Percentiles rank a stretch among this genome's conserved stretches.
These are phyloP conservation scores for Melanopsichium pennsylvanicum DNA, from an alignment of 1,284 basidiomycete species.

Conservation along the genomic window DNA sequence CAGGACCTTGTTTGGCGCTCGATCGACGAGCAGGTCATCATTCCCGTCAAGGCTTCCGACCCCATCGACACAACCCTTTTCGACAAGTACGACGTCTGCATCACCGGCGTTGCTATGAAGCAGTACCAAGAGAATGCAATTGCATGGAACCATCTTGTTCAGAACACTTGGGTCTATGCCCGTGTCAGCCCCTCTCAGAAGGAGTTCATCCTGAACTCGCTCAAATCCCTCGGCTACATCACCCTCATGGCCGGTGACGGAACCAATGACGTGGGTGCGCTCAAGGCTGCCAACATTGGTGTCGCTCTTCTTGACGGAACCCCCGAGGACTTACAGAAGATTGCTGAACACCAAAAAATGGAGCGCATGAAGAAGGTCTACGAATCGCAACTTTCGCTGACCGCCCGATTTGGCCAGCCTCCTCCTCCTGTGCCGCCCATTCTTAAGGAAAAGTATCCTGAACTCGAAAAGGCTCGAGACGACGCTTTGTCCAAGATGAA, in stretches of 20 bases:
- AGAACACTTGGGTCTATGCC: slow-evolving; percentile 64
- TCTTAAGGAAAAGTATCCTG: slow-evolving; percentile 59
- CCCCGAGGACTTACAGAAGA: slow-evolving; percentile 62
- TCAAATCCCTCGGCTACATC: slow-evolving; percentile 62
- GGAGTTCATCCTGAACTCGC: slow-evolving; percentile 62
- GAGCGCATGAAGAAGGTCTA: slow-evolving; percentile 65
- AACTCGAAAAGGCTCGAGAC: slow-evolving; percentile 62
- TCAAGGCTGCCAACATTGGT: slow-evolving; percentile 65
- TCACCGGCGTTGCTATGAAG: slow-evolving; percentile 63
- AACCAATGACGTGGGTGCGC: slow-evolving; percentile 65
- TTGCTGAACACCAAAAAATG: slow-evolving; percentile 62
- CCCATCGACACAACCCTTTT: slow-evolving; percentile 60
- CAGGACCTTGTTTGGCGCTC: slow-evolving; percentile 60
- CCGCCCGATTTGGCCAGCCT: slow-evolving; percentile 53
- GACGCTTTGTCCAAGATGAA: slow-evolving; percentile 57
- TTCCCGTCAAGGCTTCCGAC: slow-evolving; percentile 50
- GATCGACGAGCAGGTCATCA: slow-evolving; percentile 55
- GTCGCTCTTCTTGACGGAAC: slow-evolving; percentile 64
- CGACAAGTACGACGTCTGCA: slow-evolving; percentile 63
- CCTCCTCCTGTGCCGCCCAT: slow-evolving; percentile 61
- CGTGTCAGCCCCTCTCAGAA: slow-evolving; percentile 65
- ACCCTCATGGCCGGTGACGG: slow-evolving; percentile 66
- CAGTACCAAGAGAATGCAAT: slow-evolving; percentile 53
- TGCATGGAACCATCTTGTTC: slow-evolving; percentile 57
- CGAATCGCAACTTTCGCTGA: slow-evolving; percentile 60